These are phyloP conservation scores for Phoma herbarum DNA, from an alignment of 2,329 filamentous ascomycete species.

Conservation along the genomic window DNA sequence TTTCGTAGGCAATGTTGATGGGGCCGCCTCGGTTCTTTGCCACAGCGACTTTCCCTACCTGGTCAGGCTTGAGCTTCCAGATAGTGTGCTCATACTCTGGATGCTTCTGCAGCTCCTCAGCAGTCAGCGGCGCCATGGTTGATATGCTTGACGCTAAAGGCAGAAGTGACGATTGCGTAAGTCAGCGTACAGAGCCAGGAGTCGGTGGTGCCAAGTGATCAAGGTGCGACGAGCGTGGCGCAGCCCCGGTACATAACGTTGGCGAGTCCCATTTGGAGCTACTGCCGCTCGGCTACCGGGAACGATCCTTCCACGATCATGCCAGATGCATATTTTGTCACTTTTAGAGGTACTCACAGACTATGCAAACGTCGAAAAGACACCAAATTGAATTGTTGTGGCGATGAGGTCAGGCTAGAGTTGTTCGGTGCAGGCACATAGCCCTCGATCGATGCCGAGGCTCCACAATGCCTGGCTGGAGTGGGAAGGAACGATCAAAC, in stretches of 20 bases:
- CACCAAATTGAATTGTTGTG: background rate
- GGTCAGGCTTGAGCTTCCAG: slow-evolving; percentile 74
- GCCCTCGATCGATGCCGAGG: slow-evolving; percentile 17
- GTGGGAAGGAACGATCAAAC: background rate
- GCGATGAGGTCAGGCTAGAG: slow-evolving; percentile 19
- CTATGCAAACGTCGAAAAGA: background rate
- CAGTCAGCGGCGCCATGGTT: slow-evolving; percentile 53
- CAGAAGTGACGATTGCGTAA: slow-evolving; percentile 19
- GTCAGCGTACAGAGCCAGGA: slow-evolving; percentile 10
- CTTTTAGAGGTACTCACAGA: background rate
- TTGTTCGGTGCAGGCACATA: slow-evolving; percentile 10
- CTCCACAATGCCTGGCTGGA: slow-evolving; percentile 16
- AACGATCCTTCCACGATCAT: slow-evolving; percentile 1
- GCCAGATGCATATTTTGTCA: background rate
- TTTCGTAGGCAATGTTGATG: slow-evolving; percentile 78
- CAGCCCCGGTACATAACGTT: slow-evolving; percentile 21
- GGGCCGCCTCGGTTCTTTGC: slow-evolving; percentile 78
- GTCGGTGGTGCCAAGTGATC: slow-evolving; percentile 15
- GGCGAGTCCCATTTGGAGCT: slow-evolving; percentile 6
- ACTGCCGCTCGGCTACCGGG: slow-evolving; percentile 1
- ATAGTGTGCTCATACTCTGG: slow-evolving; percentile 72
- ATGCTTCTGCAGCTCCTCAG: slow-evolving; percentile 68
- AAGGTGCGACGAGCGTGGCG: slow-evolving; percentile 31
- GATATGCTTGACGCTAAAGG: slow-evolving; percentile 8
- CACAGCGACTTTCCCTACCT: slow-evolving; percentile 68